A percentile compares a stretch with the other conserved stretches of the same genome.
Conservation (phyloP, 331 rosid species). For the Acacia concinna region DNA sequence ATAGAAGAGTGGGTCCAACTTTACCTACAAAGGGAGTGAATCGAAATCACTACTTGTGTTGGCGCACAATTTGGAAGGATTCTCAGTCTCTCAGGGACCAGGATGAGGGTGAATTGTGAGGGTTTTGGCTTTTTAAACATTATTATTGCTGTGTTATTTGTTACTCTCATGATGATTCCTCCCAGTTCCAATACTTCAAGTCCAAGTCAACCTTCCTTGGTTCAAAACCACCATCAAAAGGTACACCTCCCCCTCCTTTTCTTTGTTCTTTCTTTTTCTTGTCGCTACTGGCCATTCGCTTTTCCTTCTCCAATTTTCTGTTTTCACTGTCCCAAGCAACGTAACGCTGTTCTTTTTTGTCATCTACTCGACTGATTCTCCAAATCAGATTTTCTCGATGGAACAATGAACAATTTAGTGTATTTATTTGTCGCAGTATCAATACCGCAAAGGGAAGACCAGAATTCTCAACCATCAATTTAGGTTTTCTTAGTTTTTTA, state of each 20-base stretch:
- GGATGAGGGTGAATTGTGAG: no score
- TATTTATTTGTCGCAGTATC: background rate
- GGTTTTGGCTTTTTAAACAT: background rate
- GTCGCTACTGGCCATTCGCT: no score
- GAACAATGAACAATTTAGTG: background rate
- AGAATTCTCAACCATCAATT: background rate
- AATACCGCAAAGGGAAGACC: background rate
- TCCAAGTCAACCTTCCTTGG: background rate
- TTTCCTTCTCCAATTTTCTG: background rate
- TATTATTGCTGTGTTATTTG: background rate
- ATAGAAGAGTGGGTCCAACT: background rate
- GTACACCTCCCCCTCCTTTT: background rate
- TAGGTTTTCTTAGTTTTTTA: background rate
- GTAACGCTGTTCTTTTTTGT: background rate
- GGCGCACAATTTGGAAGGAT: background rate
- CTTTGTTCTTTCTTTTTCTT: background rate
- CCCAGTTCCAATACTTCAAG: background rate
- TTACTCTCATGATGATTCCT: constrained; percentile 6
- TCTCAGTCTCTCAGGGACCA: no score
- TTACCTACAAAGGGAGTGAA: no score
- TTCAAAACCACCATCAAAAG: background rate
- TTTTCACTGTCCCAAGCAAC: background rate
- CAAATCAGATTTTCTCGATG: background rate
- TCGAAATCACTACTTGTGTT: no score
- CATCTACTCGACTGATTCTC: background rate